Evolutionary conservation across 2,329 filamentous ascomycete genomes (phyloP).

Genomic region (Pseudophaeomoniella oleicola): DNA sequence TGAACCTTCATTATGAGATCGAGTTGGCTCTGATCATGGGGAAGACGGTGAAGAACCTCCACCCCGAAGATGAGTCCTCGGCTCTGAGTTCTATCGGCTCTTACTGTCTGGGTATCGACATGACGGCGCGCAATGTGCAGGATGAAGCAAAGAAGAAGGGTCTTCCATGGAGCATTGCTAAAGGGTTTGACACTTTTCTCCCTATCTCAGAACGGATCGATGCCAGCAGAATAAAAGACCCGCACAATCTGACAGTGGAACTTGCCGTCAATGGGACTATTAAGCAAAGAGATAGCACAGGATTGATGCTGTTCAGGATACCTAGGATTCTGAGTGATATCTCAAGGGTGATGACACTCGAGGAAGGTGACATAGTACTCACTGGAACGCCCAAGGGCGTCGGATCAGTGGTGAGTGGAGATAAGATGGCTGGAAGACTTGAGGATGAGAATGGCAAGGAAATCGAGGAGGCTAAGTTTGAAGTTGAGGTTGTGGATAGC

Average conservation of each 20-base stretch:
- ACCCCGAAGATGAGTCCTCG: constrained; percentile 57
- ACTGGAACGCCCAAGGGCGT: constrained; percentile 98
- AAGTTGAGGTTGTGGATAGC: constrained; percentile 69
- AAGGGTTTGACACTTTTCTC: constrained; percentile 96
- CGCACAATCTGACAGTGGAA: constrained; percentile 76
- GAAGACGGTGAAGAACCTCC: constrained; percentile 61
- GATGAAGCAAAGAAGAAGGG: constrained; percentile 96
- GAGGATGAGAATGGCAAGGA: constrained; percentile 62
- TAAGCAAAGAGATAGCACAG: constrained; percentile 76
- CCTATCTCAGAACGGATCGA: constrained; percentile 71
- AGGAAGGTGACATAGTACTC: constrained; percentile 81
- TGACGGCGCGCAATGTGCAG: constrained; percentile 92
- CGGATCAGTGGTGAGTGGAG: constrained; percentile 68
- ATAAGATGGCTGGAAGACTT: constrained; percentile 74
- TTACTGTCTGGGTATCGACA: constrained; percentile 87
- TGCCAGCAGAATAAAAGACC: constrained; percentile 67
- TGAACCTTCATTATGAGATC: constrained; percentile 85
- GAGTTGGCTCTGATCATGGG: constrained; percentile 85
- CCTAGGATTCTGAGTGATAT: constrained; percentile 81
- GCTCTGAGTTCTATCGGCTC: constrained; percentile 70
- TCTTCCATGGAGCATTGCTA: constrained; percentile 88
- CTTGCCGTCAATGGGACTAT: constrained; percentile 67
- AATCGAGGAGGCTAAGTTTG: constrained; percentile 69
- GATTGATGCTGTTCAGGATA: constrained; percentile 85
- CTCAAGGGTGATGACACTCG: constrained; percentile 84